Evolutionary conservation across 2,329 filamentous ascomycete genomes (phyloP), one percentile per base, ranked within the genome.

Genomic region (Teratosphaeria pseudoeucalypti): DNA sequence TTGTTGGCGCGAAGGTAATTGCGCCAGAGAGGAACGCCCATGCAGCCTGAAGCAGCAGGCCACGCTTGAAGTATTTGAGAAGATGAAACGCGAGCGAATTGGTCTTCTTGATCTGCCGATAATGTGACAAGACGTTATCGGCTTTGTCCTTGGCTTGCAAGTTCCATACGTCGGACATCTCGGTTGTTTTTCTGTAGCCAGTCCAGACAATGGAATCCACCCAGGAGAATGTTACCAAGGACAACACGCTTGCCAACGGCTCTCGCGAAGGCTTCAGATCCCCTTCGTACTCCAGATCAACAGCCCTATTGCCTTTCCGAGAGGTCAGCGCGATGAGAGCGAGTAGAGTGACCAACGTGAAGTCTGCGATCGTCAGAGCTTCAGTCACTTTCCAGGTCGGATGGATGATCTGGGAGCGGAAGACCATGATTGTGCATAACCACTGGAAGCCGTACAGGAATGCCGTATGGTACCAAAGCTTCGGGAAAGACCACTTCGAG

Each of bases 381-480:
- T 87, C 81, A 3, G 84, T 78, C 47, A 85, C 73, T 57, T 72
- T 75, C 7, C 88, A 89, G 56, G 78, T 80, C 0, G 90, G 87
- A 72, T 94, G 87, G 62, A 97, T 85, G 60, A 97, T 76, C 57
- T 84, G 86, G 2, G 92, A 96, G 60, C 94, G 90, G 77, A 97
- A 94, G 6, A 92, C 75, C 65, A 90, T 78, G 27, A 92, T 63
- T 9, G 81, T 80, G 68, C 92, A 86, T 5, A 94, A 69, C 90
- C 92, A 99, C 72, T 92, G 87, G 58, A 85, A 78, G 58, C 83
- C 82, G 74, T 99, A 99, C 58, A 99, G 84, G 63, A 82, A 76
- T 23, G 90, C 88, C 0, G 94, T 97, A 74, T 99, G 94, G 71
- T 92, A 92, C 94, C 94, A 99, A 9, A 97, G 77, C 60, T 82